Conservation (phyloP, 78 protist species). For the Dictyostelium citrinum region DNA sequence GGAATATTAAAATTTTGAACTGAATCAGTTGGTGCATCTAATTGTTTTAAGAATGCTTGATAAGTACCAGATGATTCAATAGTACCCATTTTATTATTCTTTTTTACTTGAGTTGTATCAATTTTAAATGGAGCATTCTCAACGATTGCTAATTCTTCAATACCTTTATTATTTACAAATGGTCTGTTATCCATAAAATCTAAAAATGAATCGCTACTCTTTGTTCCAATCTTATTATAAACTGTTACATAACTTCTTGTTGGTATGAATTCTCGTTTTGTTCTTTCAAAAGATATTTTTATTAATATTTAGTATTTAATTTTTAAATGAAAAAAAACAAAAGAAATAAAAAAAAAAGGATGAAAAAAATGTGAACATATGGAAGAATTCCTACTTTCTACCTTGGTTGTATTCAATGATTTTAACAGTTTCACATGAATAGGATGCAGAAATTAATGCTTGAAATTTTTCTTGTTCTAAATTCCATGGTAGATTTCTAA, state of each 20-base stretch:
- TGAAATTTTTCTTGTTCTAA: constrained; percentile 35
- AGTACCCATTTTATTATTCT: neutral
- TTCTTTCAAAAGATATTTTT: neutral
- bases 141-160: constrained; percentile 29
- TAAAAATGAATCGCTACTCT: constrained; percentile 36
- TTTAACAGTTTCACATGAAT: constrained; percentile 12
- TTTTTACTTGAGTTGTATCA: neutral
- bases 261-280: neutral
- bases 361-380: neutral
- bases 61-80: constrained; percentile 44
- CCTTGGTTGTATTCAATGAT: constrained; percentile 58
- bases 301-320: neutral
- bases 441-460: neutral
- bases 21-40: constrained; percentile 35
- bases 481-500: constrained; percentile 64
- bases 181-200: constrained; percentile 56
- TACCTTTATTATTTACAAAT: constrained; percentile 50
- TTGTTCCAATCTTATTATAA: neutral
- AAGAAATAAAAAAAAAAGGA: neutral
- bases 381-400: neutral
- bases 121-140: constrained; percentile 6
- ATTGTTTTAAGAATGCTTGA: constrained; percentile 27
- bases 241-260: constrained; percentile 64
- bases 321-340: neutral
- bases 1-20: constrained; percentile 1